These are phyloP conservation scores for Harringtonia aguacate DNA, from an alignment of 2,329 filamentous ascomycete genomes.

Conservation along the genomic window DNA sequence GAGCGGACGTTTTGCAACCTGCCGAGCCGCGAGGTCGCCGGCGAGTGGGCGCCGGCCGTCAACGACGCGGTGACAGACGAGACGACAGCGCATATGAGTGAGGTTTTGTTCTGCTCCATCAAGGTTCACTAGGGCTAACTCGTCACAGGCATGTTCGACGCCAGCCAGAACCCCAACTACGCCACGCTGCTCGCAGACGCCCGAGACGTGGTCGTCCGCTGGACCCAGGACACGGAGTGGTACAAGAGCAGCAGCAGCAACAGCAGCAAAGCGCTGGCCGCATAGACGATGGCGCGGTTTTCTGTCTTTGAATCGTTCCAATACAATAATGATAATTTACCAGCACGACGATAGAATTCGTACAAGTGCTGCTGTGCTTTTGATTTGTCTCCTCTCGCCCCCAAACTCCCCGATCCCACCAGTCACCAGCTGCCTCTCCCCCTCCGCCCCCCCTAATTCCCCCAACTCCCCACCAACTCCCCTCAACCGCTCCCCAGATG, in stretches of 20 bases:
- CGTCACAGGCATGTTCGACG: constrained; percentile 60
- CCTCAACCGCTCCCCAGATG: too few relatives aligned
- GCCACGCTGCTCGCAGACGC: constrained; percentile 55
- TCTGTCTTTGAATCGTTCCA: not conserved
- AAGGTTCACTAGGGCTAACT: constrained; percentile 8
- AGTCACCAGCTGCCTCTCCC: too few relatives aligned
- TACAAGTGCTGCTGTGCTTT: too few relatives aligned
- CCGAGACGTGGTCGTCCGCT: constrained; percentile 51
- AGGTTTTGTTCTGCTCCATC: constrained; percentile 17
- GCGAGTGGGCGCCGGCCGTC: constrained; percentile 57
- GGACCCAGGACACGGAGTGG: constrained; percentile 56
- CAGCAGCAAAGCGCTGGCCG: not conserved
- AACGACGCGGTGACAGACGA: constrained; percentile 78
- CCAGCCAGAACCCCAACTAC: constrained; percentile 62
- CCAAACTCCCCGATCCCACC: too few relatives aligned
- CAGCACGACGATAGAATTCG: too few relatives aligned
- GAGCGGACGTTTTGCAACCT: constrained; percentile 85
- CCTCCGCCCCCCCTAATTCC: too few relatives aligned
- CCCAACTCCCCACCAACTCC: too few relatives aligned
- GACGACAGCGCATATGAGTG: constrained; percentile 66
- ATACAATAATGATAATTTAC: too few relatives aligned
- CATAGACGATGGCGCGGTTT: not conserved
- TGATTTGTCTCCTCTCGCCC: too few relatives aligned
- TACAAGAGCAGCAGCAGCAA: constrained; percentile 40
- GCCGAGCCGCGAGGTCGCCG: constrained; percentile 36